These are phyloP conservation scores for Cydonia oblonga DNA, from an alignment of 331 rosid species.

Conservation along the genomic window DNA sequence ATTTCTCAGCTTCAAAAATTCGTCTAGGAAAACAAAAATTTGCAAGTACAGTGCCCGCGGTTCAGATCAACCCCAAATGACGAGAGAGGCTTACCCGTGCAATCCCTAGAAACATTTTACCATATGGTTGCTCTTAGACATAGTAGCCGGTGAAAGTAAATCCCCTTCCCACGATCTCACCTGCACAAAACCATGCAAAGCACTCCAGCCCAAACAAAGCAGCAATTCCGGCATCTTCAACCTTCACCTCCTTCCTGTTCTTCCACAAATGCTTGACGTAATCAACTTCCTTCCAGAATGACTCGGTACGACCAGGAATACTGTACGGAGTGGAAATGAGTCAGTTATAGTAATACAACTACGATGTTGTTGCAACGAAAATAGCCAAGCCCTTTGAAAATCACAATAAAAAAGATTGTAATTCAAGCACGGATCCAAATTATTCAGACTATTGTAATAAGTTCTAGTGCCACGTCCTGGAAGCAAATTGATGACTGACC, in stretches of 20 bases:
- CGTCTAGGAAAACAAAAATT: constrained; percentile 24
- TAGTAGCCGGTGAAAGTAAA: constrained; percentile 86
- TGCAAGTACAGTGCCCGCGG: constrained; percentile 34
- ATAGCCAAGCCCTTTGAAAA: not conserved
- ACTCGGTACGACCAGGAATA: constrained; percentile 61
- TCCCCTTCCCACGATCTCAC: constrained; percentile 96
- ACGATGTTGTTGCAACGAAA: not conserved
- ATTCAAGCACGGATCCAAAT: not conserved
- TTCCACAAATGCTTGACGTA: constrained; percentile 68
- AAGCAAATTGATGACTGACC: not conserved
- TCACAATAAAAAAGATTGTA: not conserved
- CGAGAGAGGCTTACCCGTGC: constrained; percentile 24
- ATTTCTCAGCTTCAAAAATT: constrained; percentile 42
- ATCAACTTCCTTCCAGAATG: constrained; percentile 83
- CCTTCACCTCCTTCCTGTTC: constrained; percentile 70
- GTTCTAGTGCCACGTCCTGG: not conserved
- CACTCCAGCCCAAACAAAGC: constrained; percentile 90
- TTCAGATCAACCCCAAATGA: constrained; percentile 32
- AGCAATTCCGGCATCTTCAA: constrained; percentile 86
- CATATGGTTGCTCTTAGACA: constrained; percentile 37
- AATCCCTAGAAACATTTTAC: constrained; percentile 23
- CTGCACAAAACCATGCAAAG: constrained; percentile 88
- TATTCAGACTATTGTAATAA: not conserved
- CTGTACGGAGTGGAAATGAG: constrained; percentile 29
- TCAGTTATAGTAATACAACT: not conserved